phyloP scores from a whole-genome alignment of 148 eudicot genomes.

The Silene latifolia region DNA sequence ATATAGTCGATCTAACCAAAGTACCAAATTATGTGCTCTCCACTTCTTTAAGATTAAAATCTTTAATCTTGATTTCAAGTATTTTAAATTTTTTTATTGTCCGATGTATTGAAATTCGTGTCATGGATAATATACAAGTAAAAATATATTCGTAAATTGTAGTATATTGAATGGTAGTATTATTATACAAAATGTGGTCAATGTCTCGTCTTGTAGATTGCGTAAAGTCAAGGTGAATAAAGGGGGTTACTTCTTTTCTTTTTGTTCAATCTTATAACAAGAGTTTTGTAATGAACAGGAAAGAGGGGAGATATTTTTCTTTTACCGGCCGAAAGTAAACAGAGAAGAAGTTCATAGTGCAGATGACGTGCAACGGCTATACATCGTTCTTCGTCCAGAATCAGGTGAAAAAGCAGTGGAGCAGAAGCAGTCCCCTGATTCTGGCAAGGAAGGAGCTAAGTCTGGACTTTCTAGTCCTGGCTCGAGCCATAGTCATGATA shows the following conservation, averaged over 20 bases:
- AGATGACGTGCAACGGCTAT: conserved; percentile 63
- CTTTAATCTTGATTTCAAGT: too few species aligned
- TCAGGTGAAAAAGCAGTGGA: conserved; percentile 41
- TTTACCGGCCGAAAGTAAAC: conserved; percentile 71
- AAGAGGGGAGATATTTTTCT: conserved; percentile 85
- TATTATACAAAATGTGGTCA: too few species aligned
- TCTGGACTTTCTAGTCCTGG: conserved; percentile 6
- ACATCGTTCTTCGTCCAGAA: conserved; percentile 62
- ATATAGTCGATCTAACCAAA: too few species aligned
- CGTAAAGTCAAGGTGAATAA: too few species aligned
- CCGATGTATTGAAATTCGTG: too few species aligned
- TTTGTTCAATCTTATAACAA: background rate
- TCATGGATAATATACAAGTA: too few species aligned
- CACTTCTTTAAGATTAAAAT: too few species aligned
- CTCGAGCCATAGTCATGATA: conserved; percentile 17
- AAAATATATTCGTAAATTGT: too few species aligned
- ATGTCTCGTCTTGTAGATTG: too few species aligned
- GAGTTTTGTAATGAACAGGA: conserved; percentile 32
- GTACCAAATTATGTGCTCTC: too few species aligned
- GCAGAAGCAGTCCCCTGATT: conserved; percentile 42
- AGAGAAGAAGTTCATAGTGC: conserved; percentile 57
- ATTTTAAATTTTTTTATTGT: too few species aligned
- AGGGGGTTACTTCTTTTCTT: background rate
- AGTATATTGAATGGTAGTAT: too few species aligned
- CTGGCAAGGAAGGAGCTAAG: conserved; percentile 44